Percentiles rank a stretch among this genome's conserved stretches.
phyloP scores from a whole-genome alignment of 2,329 filamentous ascomycete species.

The Pyrenophora teres region DNA sequence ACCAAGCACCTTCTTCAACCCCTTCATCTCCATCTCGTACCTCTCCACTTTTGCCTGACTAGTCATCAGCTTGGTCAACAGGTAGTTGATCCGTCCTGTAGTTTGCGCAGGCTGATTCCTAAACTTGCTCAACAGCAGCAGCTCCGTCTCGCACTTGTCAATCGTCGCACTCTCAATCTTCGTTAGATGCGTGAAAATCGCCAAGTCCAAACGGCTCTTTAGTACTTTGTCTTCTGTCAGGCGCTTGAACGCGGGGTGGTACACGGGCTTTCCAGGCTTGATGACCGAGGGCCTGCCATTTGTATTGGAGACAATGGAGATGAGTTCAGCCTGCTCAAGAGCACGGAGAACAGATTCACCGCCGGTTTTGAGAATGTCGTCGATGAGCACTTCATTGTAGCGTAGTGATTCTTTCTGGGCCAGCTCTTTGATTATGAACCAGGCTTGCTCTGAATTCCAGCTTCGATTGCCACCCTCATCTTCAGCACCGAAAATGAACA shows the following conservation, averaged over 20 bases:
- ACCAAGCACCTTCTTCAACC: conserved; percentile 71
- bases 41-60: conserved; percentile 75
- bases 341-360: conserved; percentile 78
- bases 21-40: conserved; percentile 73
- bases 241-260: conserved; percentile 77
- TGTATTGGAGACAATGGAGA: conserved; percentile 70
- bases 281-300: conserved; percentile 80
- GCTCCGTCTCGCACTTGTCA: conserved; percentile 77
- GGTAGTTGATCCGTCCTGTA: conserved; percentile 68
- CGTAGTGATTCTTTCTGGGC: conserved; percentile 70
- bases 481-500: conserved; percentile 74
- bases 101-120: conserved; percentile 73
- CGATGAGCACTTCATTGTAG: conserved; percentile 84
- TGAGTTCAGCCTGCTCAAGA: conserved; percentile 83
- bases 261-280: conserved; percentile 82
- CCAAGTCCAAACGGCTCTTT: conserved; percentile 69
- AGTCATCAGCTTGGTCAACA: conserved; percentile 73
- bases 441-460: conserved; percentile 87
- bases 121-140: conserved; percentile 71
- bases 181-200: conserved; percentile 69
- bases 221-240: conserved; percentile 75
- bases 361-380: conserved; percentile 71
- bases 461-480: conserved; percentile 59
- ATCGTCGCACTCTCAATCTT: conserved; percentile 75
- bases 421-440: conserved; percentile 82